A percentile compares a stretch with the other conserved stretches of the same genome.
Evolutionary conservation across 345 rosid genomes (phyloP).

Genomic region (Crucihimalaya himalaica): DNA sequence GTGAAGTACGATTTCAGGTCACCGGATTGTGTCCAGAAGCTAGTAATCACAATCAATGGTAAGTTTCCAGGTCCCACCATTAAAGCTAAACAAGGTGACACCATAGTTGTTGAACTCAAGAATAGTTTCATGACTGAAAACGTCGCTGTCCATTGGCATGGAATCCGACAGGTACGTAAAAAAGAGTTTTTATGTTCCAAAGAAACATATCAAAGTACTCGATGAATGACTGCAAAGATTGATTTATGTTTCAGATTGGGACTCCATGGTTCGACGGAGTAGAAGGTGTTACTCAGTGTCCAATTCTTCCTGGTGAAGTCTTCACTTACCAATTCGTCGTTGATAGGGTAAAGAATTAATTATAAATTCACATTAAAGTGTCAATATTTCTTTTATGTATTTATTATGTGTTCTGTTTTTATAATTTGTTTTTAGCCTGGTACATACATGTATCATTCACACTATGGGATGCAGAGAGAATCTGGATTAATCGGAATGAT

Average conservation of each 20-base stretch:
- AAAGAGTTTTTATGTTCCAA: not conserved
- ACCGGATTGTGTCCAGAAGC: conserved; percentile 62
- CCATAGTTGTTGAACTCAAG: conserved; percentile 65
- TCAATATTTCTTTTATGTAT: not conserved
- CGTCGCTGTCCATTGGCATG: conserved; percentile 76
- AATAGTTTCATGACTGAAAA: conserved; percentile 66
- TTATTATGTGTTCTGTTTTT: not conserved
- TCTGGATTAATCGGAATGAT: conserved; percentile 73
- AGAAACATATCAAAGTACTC: not conserved
- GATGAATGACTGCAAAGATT: not conserved
- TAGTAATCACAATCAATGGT: conserved; percentile 68
- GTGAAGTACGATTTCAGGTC: conserved; percentile 67
- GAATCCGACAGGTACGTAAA: conserved; percentile 58
- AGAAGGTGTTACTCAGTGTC: conserved; percentile 76
- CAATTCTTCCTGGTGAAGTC: conserved; percentile 65
- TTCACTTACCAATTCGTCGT: conserved; percentile 66
- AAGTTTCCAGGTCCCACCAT: conserved; percentile 66
- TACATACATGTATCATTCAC: conserved; percentile 75
- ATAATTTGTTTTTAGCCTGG: conserved; percentile 50
- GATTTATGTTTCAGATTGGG: conserved; percentile 47
- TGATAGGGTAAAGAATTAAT: conserved; percentile 53
- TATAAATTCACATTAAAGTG: not conserved
- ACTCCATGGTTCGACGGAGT: conserved; percentile 79
- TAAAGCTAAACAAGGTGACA: conserved; percentile 62
- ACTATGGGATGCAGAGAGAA: conserved; percentile 81